Evolutionary conservation across 441 rosid species (phyloP).

Genomic region (Euphorbia neoarborescens): DNA sequence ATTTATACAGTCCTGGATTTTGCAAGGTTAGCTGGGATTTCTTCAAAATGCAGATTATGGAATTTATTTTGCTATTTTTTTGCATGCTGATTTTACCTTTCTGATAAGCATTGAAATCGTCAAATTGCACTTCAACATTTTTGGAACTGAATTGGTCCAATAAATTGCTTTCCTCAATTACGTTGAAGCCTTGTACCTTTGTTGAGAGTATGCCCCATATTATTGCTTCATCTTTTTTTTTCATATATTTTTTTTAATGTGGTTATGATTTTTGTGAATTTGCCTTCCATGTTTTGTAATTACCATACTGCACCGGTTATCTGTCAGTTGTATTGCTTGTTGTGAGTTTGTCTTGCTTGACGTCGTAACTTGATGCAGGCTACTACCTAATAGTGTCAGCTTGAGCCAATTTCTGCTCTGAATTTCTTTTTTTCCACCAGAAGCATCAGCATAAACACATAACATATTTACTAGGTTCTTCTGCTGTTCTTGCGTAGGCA

Average conservation of each 20-base stretch:
- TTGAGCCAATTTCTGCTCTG: neutral
- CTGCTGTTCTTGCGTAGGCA: slow-evolving; percentile 36
- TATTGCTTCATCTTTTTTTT: neutral
- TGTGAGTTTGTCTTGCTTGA: neutral
- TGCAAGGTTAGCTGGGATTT: slow-evolving; percentile 57
- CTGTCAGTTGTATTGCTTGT: neutral
- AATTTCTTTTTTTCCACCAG: neutral
- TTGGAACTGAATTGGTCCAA: neutral
- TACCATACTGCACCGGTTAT: neutral
- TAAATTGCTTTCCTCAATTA: neutral
- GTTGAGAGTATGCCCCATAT: neutral
- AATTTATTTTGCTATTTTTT: neutral
- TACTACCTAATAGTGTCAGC: neutral
- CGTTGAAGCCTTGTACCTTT: neutral
- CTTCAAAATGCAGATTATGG: slow-evolving; percentile 5
- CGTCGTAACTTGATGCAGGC: neutral
- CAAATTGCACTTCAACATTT: neutral
- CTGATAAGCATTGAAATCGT: neutral
- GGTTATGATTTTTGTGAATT: neutral
- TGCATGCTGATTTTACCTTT: neutral
- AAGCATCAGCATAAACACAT: neutral
- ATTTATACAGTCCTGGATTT: slow-evolving; percentile 74
- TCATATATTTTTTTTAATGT: neutral
- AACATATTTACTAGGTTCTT: neutral
- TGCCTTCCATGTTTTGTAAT: neutral